Conservation (phyloP, 306 rosid genomes). For the Cajanus cajan region DNA sequence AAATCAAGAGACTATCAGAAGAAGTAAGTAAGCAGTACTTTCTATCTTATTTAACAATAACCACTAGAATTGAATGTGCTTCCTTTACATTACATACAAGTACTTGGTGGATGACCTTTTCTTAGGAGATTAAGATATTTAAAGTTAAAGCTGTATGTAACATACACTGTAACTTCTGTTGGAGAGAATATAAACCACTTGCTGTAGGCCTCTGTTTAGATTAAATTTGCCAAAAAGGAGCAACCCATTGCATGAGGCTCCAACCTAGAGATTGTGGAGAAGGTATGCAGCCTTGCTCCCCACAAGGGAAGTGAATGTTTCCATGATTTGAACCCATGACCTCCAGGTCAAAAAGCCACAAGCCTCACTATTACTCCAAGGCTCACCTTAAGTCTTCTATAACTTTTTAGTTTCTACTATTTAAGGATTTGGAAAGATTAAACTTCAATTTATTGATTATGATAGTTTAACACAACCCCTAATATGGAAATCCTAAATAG, state of each 20-base stretch:
- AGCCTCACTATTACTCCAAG: neutral
- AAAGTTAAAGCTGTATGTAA: neutral
- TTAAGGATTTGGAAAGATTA: neutral
- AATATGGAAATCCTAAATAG: neutral
- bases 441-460: neutral
- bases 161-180: neutral
- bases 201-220: neutral
- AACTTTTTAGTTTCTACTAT: neutral
- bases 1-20: slow-evolving; percentile 53
- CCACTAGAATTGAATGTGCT: neutral
- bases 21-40: slow-evolving; percentile 69
- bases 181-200: neutral
- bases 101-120: neutral
- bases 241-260: neutral
- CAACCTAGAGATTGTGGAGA: neutral
- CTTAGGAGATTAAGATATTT: neutral
- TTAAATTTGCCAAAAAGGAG: neutral
- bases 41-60: slow-evolving; percentile 8
- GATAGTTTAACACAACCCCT: neutral
- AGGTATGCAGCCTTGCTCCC: neutral
- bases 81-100: neutral
- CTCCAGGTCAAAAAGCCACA: neutral
- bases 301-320: neutral
- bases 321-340: neutral
- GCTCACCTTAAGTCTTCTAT: neutral